Evolutionary conservation across 495 filamentous ascomycete species (phyloP).

Genomic region (Pyrenula aspistea): DNA sequence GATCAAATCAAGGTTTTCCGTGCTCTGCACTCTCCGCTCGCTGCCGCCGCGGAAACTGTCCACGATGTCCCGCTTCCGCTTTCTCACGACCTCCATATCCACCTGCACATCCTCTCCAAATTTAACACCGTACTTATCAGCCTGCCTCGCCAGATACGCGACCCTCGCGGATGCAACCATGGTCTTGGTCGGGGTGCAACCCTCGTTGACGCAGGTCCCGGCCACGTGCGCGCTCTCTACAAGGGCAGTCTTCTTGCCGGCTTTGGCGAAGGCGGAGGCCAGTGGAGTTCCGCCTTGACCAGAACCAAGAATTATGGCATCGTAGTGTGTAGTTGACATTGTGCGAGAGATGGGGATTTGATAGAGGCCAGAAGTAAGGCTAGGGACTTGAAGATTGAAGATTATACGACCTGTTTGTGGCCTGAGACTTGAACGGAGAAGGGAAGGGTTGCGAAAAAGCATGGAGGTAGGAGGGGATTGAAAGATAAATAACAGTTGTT

Average conservation of each 20-base stretch:
- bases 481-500: too few species aligned
- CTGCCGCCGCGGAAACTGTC: conserved; percentile 29
- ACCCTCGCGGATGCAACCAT: conserved; percentile 35
- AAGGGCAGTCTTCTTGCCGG: conserved; percentile 23
- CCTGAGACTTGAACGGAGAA: too few species aligned
- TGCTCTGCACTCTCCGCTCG: conserved; percentile 19
- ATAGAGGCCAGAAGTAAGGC: too few species aligned
- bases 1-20: conserved; percentile 30
- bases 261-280: conserved; percentile 25
- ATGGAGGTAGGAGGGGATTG: too few species aligned
- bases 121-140: conserved; percentile 32
- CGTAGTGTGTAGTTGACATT: conserved; percentile 14
- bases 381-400: too few species aligned
- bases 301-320: conserved; percentile 34
- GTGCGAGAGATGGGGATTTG: not conserved
- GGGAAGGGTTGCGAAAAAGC: too few species aligned
- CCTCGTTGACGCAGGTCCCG: conserved; percentile 40
- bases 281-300: conserved; percentile 37
- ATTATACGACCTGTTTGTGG: too few species aligned
- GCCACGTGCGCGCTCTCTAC: conserved; percentile 34
- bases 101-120: conserved; percentile 14
- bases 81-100: conserved; percentile 32
- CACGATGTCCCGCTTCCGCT: conserved; percentile 42
- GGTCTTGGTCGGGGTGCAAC: conserved; percentile 44
- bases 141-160: conserved; percentile 26